Percentiles rank a stretch among this genome's conserved stretches.
Conservation (phyloP, 352 stramenopile genomes). For the Globisporangium emineosum region DNA sequence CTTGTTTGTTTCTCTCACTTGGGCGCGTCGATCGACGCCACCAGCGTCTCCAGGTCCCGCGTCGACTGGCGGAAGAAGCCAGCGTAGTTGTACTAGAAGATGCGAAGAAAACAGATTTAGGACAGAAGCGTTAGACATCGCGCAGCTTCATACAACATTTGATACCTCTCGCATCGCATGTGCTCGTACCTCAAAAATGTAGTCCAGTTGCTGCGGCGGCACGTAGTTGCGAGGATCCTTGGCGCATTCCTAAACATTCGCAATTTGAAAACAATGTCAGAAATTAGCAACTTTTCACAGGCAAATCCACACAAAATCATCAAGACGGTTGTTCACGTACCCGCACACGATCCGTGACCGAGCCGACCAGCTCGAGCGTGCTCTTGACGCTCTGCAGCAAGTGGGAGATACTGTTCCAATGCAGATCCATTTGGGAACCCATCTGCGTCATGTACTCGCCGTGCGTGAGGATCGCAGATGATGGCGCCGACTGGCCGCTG, state of each 20-base stretch:
- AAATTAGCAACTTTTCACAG: background rate
- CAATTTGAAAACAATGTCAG: slow-evolving; percentile 6
- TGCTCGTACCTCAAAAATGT: slow-evolving; percentile 86
- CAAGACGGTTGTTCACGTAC: slow-evolving; percentile 30
- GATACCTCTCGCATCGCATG: background rate
- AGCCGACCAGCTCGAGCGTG: slow-evolving; percentile 59
- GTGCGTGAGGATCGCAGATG: slow-evolving; percentile 71
- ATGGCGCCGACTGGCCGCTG: slow-evolving; percentile 51
- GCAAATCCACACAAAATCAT: background rate
- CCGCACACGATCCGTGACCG: slow-evolving; percentile 58
- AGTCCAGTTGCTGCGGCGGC: slow-evolving; percentile 76
- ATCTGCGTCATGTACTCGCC: slow-evolving; percentile 88
- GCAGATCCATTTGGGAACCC: slow-evolving; percentile 77
- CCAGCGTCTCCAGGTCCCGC: slow-evolving; percentile 61
- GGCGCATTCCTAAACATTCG: slow-evolving; percentile 50
- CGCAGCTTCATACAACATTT: background rate
- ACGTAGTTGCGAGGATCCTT: slow-evolving; percentile 69
- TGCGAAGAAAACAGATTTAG: slow-evolving; percentile 6
- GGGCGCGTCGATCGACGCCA: slow-evolving; percentile 46
- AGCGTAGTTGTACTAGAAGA: slow-evolving; percentile 78
- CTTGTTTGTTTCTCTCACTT: slow-evolving; percentile 16
- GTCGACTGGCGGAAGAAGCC: slow-evolving; percentile 82
- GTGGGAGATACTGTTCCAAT: slow-evolving; percentile 86
- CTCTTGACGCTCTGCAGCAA: slow-evolving; percentile 78
- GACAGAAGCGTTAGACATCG: background rate